Conservation (phyloP, 1,284 basidiomycete genomes). For the Ustilago shanxiensis region DNA sequence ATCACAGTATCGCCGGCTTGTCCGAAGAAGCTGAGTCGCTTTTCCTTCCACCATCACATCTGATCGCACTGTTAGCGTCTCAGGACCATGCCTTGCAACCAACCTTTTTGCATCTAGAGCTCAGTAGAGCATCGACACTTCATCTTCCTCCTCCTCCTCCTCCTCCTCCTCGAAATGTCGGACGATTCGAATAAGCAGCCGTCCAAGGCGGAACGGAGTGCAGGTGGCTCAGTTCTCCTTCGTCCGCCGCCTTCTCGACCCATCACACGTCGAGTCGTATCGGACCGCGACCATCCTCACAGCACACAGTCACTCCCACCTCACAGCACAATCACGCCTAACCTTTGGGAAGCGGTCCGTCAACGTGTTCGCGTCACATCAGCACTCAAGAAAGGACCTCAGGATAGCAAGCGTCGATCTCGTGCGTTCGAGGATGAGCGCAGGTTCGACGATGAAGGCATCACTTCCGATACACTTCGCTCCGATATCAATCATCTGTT, state of each 20-base stretch:
- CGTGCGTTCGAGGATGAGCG: conserved; percentile 39
- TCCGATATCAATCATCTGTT: conserved; percentile 34
- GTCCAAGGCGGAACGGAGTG: background rate
- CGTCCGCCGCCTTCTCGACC: conserved; percentile 22
- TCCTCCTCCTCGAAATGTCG: conserved; percentile 10
- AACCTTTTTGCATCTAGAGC: background rate
- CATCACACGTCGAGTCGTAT: conserved; percentile 41
- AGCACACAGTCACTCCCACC: conserved; percentile 41
- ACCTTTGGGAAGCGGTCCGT: conserved; percentile 48
- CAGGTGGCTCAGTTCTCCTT: conserved; percentile 32
- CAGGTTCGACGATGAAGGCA: conserved; percentile 57
- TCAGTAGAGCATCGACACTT: background rate
- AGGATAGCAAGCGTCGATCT: conserved; percentile 24
- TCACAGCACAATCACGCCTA: conserved; percentile 27
- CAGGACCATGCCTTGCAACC: background rate
- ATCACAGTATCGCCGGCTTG: background rate
- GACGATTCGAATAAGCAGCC: conserved; percentile 3
- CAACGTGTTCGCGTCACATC: conserved; percentile 45
- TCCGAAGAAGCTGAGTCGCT: conserved; percentile 3
- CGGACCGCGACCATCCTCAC: conserved; percentile 38
- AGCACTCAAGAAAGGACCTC: conserved; percentile 22
- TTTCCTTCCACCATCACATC: background rate
- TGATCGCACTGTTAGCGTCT: background rate
- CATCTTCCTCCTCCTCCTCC: too few relatives aligned
- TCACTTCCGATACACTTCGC: conserved; percentile 51